Percentiles rank a stretch among this genome's conserved stretches.
Evolutionary conservation across 768 basidiomycete genomes (phyloP).

Genomic region (Leccinum boreale): DNA sequence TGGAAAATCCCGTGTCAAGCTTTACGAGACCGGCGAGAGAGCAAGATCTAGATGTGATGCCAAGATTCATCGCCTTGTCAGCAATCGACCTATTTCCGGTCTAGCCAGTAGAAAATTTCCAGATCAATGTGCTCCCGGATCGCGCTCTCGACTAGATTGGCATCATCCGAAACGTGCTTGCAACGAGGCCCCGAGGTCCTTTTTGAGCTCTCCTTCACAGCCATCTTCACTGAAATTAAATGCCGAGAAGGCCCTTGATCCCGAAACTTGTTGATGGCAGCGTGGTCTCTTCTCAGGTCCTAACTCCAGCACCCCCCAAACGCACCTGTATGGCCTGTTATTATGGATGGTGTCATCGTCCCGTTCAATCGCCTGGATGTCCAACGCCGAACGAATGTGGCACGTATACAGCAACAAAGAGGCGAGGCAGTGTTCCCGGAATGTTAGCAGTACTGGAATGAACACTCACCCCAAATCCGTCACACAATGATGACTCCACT

Average conservation of each 20-base stretch:
- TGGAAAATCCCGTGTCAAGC: constrained; percentile 24
- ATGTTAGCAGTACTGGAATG: neutral
- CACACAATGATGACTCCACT: constrained; percentile 11
- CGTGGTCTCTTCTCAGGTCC: constrained; percentile 2
- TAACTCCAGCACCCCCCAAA: neutral
- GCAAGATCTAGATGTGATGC: constrained; percentile 20
- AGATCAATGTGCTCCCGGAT: constrained; percentile 15
- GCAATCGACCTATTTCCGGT: constrained; percentile 30
- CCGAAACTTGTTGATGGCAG: constrained; percentile 6
- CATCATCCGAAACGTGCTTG: constrained; percentile 27
- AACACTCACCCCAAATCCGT: constrained; percentile 1
- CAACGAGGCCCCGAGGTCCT: constrained; percentile 21
- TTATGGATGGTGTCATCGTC: neutral
- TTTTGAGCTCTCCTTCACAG: constrained; percentile 6
- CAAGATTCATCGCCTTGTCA: constrained; percentile 13
- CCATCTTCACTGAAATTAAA: constrained; percentile 19
- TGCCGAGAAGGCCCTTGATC: constrained; percentile 16
- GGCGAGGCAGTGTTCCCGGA: neutral
- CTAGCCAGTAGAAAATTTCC: constrained; percentile 9
- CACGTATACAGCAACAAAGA: constrained; percentile 3
- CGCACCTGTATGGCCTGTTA: constrained; percentile 6
- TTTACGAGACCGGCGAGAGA: constrained; percentile 20
- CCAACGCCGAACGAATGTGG: neutral
- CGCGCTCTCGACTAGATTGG: constrained; percentile 28
- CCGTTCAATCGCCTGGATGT: neutral